Conservation (phyloP, 2,329 filamentous ascomycete species). For the Falciphora oryzae region DNA sequence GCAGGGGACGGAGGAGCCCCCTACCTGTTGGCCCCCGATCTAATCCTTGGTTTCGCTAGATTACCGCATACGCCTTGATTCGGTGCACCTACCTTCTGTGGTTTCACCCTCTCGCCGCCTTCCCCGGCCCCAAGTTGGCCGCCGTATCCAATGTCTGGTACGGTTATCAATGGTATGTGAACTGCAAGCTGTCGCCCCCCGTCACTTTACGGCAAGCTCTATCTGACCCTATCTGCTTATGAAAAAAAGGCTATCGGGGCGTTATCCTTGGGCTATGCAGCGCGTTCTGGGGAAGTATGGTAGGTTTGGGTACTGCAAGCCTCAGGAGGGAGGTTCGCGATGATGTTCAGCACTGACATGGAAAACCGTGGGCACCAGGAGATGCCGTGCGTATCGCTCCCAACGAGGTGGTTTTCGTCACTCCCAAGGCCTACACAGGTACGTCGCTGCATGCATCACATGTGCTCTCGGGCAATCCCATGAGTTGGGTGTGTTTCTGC, state of each 20-base stretch:
- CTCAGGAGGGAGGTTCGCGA: too few relatives aligned
- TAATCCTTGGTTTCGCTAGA: neutral
- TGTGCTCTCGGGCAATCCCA: neutral
- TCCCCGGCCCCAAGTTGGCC: slow-evolving; percentile 20
- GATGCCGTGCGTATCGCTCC: slow-evolving; percentile 1
- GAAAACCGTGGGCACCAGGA: neutral
- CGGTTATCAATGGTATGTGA: neutral
- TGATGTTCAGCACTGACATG: neutral
- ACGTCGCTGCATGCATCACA: neutral
- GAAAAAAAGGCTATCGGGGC: neutral
- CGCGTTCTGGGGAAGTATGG: neutral
- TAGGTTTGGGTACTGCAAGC: neutral
- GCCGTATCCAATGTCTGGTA: slow-evolving; percentile 15
- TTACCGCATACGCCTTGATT: neutral
- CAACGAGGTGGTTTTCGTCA: neutral
- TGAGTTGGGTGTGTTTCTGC: neutral
- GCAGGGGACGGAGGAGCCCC: too few relatives aligned
- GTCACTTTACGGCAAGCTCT: too few relatives aligned
- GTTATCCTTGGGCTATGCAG: neutral
- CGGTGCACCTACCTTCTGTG: slow-evolving; percentile 18
- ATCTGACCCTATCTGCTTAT: too few relatives aligned
- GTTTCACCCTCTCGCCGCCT: slow-evolving; percentile 21
- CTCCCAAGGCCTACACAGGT: neutral
- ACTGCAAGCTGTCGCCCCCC: neutral
- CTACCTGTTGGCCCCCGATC: too few relatives aligned